A percentile compares a stretch with the other conserved stretches of the same genome.
These are phyloP conservation scores for Flaveria robusta DNA, from an alignment of 129 eudicot species.

Conservation along the genomic window DNA sequence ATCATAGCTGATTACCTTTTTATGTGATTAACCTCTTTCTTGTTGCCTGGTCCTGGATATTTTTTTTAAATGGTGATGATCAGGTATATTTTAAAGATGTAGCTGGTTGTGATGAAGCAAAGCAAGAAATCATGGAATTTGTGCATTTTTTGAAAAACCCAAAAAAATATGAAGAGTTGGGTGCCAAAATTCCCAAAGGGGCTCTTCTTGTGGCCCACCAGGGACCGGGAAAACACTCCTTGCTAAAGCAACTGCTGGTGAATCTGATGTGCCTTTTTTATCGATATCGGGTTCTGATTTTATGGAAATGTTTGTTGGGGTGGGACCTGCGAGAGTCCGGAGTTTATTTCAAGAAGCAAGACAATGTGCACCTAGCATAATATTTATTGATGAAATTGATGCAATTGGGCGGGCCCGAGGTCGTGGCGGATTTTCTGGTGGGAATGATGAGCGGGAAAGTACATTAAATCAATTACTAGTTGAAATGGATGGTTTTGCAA, in stretches of 20 bases:
- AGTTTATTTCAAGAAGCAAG: slow-evolving; percentile 80
- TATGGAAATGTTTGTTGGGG: slow-evolving; percentile 91
- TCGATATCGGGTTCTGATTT: slow-evolving; percentile 82
- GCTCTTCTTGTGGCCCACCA: slow-evolving; percentile 88
- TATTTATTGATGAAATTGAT: slow-evolving; percentile 84
- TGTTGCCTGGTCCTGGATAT: background rate
- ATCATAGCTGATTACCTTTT: background rate
- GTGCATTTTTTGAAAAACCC: slow-evolving; percentile 77
- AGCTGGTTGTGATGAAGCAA: slow-evolving; percentile 89
- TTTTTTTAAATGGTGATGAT: slow-evolving; percentile 11
- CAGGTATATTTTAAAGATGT: slow-evolving; percentile 85
- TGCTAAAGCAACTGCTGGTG: slow-evolving; percentile 91
- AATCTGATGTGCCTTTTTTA: slow-evolving; percentile 75
- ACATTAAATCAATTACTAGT: slow-evolving; percentile 84
- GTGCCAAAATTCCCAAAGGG: slow-evolving; percentile 89
- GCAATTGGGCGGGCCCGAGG: slow-evolving; percentile 84
- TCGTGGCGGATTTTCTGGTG: slow-evolving; percentile 71
- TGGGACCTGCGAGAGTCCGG: slow-evolving; percentile 78
- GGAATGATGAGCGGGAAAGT: slow-evolving; percentile 76
- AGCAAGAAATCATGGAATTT: slow-evolving; percentile 86
- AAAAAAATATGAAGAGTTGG: slow-evolving; percentile 70
- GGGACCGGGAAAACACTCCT: slow-evolving; percentile 90
- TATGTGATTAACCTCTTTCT: background rate
- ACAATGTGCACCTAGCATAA: slow-evolving; percentile 76
- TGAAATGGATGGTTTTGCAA: slow-evolving; percentile 88